These are phyloP conservation scores for Fusarium multiceps DNA, from an alignment of 2,329 filamentous ascomycete species.

Conservation along the genomic window DNA sequence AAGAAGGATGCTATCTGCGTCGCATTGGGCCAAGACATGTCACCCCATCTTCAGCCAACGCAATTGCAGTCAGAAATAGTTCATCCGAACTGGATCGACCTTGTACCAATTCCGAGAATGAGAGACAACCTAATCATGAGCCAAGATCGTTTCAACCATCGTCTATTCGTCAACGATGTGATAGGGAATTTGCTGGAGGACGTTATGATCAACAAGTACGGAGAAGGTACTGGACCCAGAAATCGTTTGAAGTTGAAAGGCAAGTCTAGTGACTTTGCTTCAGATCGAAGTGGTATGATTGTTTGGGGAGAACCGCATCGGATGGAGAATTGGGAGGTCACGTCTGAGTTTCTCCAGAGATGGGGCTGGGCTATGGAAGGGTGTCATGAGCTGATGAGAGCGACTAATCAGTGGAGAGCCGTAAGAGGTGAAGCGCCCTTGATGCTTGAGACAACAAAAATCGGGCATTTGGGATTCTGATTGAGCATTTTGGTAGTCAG, in stretches of 20 bases:
- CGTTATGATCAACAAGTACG: conserved; percentile 17
- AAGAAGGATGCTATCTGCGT: conserved; percentile 13
- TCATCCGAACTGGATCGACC: conserved; percentile 13
- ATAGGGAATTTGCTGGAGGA: conserved; percentile 4
- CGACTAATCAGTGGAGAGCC: conserved; percentile 14
- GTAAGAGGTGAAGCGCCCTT: conserved; percentile 1
- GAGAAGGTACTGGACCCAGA: neutral
- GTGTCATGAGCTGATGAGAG: conserved; percentile 3
- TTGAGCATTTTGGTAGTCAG: neutral
- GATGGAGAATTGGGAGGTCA: conserved; percentile 11
- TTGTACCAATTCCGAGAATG: conserved; percentile 6
- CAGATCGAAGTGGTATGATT: neutral
- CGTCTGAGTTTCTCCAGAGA: conserved; percentile 3
- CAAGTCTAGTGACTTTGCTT: neutral
- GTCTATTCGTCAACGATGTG: conserved; percentile 1
- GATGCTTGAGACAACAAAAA: neutral
- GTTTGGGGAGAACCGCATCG: conserved; percentile 6
- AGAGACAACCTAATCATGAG: conserved; percentile 3
- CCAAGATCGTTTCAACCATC: conserved; percentile 7
- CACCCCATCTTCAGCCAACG: conserved; percentile 7
- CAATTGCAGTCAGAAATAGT: neutral
- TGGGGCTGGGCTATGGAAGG: conserved; percentile 16
- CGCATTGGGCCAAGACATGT: neutral
- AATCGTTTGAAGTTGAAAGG: neutral
- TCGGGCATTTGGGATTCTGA: too few species aligned